Base-by-base conservation (phyloP, 1,139 yeast species). In the Zygosaccharomyces pseudobailii region DNA sequence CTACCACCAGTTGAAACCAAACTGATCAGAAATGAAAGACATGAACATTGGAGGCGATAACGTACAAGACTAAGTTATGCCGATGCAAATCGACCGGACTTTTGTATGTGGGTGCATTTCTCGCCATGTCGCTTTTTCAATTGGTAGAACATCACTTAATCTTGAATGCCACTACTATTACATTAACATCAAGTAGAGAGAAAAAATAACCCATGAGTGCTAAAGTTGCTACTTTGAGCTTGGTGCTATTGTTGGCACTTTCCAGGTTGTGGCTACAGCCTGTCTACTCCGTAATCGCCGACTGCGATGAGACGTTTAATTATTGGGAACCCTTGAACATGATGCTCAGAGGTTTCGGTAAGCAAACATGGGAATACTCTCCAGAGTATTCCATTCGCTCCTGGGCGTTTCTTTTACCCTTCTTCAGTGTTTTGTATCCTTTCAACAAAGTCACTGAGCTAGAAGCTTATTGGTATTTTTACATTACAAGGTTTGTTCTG, bases 281-380 rank as follows among this genome's bases (percentile, higher is more conserved):
- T 5, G 38, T 55, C 27, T 60, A 53, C 40, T 62, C 68, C 6
- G 48, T 65, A 13, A 83, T 88, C 23, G 78, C 90, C 2, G 96
- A 88, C 61, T 87, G 96, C 63, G 96, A 88, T 65, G 95, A 86
- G 64, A 82, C 80, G 2, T 90, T 79, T 74, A 90, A 90, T 61
- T 90, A 87, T 68, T 89, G 90, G 92, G 98, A 90, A 57, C 97
- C 98, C 0, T 71, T 90, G 49, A 92, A 90, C 62, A 73, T 85
- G 46, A 59, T 90, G 33, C 69, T 84, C 3, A 77, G 96, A 55
- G 85, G 84, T 2, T 88, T 87, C 65, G 98, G 97, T 3, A 86
- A 88, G 57, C 89, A 89, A 66, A 90, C 97, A 0, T 90, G 97
- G 97, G 97, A 90, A 62, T 90, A 90, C 65, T 87, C 96, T 0